A percentile compares a stretch with the other conserved stretches of the same genome.
Conservation (phyloP, 2,329 filamentous ascomycete species). For the Colletotrichum phormii region DNA sequence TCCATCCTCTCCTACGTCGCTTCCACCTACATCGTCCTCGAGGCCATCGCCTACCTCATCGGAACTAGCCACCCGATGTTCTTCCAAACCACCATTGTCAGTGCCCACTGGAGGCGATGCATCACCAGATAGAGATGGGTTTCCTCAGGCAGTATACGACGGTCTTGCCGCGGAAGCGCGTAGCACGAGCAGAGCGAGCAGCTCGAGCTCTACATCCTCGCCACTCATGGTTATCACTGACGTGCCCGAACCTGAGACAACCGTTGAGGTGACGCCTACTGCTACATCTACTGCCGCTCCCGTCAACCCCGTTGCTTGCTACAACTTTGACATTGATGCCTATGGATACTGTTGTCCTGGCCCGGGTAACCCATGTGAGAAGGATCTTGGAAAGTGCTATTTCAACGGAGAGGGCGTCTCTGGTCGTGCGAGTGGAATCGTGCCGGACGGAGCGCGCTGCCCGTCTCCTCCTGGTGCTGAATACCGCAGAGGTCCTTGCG, state of each 20-base stretch:
- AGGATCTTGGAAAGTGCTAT: background rate
- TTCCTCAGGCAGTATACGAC: background rate
- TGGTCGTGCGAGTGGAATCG: background rate
- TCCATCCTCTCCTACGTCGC: background rate
- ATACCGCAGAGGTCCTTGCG: background rate
- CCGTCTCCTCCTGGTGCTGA: background rate
- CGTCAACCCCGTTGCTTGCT: conserved; percentile 3
- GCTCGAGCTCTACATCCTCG: background rate
- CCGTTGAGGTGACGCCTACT: background rate
- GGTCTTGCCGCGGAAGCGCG: background rate
- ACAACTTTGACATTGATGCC: conserved; percentile 1
- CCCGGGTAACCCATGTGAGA: background rate
- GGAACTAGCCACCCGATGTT: background rate
- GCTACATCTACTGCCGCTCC: background rate
- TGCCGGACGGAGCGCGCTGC: conserved; percentile 5
- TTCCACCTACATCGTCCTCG: background rate
- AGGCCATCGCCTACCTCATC: background rate
- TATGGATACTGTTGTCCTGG: conserved; percentile 11
- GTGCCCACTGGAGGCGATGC: background rate
- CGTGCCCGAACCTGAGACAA: background rate
- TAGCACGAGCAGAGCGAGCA: background rate
- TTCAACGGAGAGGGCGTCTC: conserved; percentile 4
- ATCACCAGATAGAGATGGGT: background rate
- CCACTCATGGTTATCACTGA: background rate
- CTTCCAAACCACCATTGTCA: background rate